Conservation (phyloP, 345 rosid species). For the Eucalyptus rudis region DNA sequence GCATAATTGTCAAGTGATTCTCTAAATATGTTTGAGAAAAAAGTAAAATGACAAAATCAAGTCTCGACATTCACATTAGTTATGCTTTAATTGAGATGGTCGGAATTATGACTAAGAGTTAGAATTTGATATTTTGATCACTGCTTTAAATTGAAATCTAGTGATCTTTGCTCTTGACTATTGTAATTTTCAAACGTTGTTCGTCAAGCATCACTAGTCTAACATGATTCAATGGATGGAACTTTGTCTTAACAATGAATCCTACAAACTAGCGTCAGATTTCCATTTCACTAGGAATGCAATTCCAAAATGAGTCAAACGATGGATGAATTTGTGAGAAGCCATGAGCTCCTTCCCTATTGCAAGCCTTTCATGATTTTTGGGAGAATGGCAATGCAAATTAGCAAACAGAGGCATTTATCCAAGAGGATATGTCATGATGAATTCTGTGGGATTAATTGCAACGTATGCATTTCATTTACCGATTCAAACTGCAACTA, state of each 20-base stretch:
- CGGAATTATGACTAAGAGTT: accelerated
- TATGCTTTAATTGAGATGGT: neutral
- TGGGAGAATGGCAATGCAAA: neutral
- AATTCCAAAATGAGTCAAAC: accelerated
- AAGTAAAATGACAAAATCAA: too few species aligned
- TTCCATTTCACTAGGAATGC: neutral
- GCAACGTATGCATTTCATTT: neutral
- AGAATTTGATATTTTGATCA: accelerated
- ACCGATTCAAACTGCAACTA: accelerated
- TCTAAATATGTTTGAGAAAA: accelerated
- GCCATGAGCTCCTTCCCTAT: neutral
- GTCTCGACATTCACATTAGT: accelerated
- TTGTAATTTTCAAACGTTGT: too few species aligned
- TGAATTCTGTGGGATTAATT: accelerated
- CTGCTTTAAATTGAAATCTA: accelerated
- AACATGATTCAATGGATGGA: neutral
- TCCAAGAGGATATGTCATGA: neutral
- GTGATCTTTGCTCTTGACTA: accelerated
- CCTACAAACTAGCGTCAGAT: accelerated
- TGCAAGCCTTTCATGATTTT: neutral
- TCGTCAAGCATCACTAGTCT: accelerated
- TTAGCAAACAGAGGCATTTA: neutral
- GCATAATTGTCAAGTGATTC: too few species aligned
- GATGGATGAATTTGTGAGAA: neutral
- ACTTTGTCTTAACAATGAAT: neutral